Conservation (phyloP, 23 red algal species). For the Chondrus crispus region DNA sequence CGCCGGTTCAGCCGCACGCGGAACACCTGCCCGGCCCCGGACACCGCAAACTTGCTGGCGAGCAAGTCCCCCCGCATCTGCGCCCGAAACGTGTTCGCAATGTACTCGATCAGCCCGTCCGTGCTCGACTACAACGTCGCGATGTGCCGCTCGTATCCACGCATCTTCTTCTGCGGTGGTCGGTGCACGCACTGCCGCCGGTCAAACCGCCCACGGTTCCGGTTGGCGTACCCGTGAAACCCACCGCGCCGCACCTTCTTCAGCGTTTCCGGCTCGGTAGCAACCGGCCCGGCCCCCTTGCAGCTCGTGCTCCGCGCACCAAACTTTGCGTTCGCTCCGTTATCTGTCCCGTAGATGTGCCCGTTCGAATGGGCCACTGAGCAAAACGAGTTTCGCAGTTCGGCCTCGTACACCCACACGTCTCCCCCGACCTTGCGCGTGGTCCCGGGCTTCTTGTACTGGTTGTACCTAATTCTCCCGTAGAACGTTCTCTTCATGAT, state of each 20-base stretch:
- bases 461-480: slow-evolving; percentile 47
- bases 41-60: slow-evolving; percentile 66
- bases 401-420: slow-evolving; percentile 30
- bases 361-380: slow-evolving; percentile 57
- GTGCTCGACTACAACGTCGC: slow-evolving; percentile 65
- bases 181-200: slow-evolving; percentile 46
- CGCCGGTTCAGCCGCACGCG: slow-evolving; percentile 22
- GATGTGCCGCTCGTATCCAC: slow-evolving; percentile 48
- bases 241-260: slow-evolving; percentile 38
- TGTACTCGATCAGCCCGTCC: slow-evolving; percentile 58
- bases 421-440: slow-evolving; percentile 49
- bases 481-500: slow-evolving; percentile 46
- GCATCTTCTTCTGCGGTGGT: background rate
- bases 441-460: slow-evolving; percentile 25
- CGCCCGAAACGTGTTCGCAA: slow-evolving; percentile 51
- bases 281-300: background rate
- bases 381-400: slow-evolving; percentile 49
- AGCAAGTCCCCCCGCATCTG: slow-evolving; percentile 64
- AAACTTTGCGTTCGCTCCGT: slow-evolving; percentile 57
- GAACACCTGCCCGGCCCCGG: slow-evolving; percentile 45
- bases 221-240: slow-evolving; percentile 64
- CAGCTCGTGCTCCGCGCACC: slow-evolving; percentile 38
- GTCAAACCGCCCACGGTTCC: slow-evolving; percentile 58
- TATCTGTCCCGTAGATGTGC: slow-evolving; percentile 62
- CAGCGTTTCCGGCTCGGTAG: slow-evolving; percentile 44